These are phyloP conservation scores for Kurtzmaniella fragi DNA, from an alignment of 805 yeast genomes.

Conservation along the genomic window DNA sequence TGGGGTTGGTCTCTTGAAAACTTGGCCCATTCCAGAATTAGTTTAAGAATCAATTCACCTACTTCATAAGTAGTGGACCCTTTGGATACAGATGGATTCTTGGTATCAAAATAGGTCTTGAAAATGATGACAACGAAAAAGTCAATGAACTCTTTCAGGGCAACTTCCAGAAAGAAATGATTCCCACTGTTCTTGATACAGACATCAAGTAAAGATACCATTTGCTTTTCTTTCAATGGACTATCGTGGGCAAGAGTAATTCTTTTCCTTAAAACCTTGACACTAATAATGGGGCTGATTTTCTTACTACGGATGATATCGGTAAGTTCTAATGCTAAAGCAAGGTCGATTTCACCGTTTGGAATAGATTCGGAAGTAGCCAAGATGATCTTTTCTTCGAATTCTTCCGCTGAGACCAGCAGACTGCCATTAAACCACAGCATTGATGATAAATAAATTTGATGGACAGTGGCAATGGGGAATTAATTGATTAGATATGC, in stretches of 20 bases:
- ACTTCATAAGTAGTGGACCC: conserved; percentile 35
- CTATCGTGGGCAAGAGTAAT: conserved; percentile 54
- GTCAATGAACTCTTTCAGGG: conserved; percentile 83
- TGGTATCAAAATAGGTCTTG: conserved; percentile 33
- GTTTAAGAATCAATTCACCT: conserved; percentile 52
- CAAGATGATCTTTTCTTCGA: conserved; percentile 61
- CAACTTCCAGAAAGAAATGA: conserved; percentile 74
- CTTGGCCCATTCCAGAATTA: conserved; percentile 73
- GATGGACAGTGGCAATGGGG: too few species aligned
- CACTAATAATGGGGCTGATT: conserved; percentile 73
- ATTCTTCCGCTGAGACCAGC: conserved; percentile 26
- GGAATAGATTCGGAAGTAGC: conserved; percentile 92
- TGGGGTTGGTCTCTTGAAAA: conserved; percentile 67
- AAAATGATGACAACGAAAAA: conserved; percentile 51
- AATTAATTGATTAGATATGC: too few species aligned
- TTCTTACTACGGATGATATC: conserved; percentile 81
- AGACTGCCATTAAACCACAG: conserved; percentile 47
- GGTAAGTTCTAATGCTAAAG: conserved; percentile 72
- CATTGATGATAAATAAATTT: conserved; percentile 23
- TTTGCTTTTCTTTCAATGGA: conserved; percentile 74
- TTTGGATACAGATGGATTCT: conserved; percentile 13
- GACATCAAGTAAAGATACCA: conserved; percentile 74
- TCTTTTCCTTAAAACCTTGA: conserved; percentile 78
- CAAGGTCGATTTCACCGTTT: conserved; percentile 78
- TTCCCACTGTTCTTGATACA: conserved; percentile 91